Base-by-base conservation (phyloP, 1,139 yeast genomes). In the Magnusiomyces clavatus region DNA sequence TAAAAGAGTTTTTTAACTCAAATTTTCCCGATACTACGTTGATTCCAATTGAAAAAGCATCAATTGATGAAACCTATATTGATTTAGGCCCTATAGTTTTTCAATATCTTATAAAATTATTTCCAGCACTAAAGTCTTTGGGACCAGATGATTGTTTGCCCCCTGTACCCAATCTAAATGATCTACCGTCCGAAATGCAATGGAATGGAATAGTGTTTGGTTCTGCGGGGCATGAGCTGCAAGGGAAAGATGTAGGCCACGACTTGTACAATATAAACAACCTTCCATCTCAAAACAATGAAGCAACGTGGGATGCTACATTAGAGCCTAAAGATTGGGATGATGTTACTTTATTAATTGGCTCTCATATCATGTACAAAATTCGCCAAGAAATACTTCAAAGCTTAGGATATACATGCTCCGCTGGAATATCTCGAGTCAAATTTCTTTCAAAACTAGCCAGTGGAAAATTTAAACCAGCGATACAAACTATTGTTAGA, bases 41-140 rank as follows among this genome's bases (percentile, higher is more conserved):
- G 31, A 8, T 24, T 24, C 35, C 39, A 4, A 87, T 89, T 1
- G 96, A 92, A 64, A 90, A 90, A 69, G 97, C 97, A 0, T 89
- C 97, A 68, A 94, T 90, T 14, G 98, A 92, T 68, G 98, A 92
- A 68, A 83, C 92, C 48, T 92, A 85, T 64, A 61, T 92, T 58
- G 97, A 92, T 67, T 67, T 92, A 43, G 96, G 97, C 0, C 67
- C 77, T 35, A 60, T 75, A 35, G 75, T 80, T 2, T 71, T 72
- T 53, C 58, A 63, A 14, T 63, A 60, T 42, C 62, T 77, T 13
- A 35, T 64, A 1, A 65, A 63, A 19, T 46, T 67, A 43, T 71
- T 67, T 52, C 80, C 79, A 2, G 62, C 64, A 29, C 56, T 73
- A 40, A 64, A 66, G 0, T 56, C 61, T 14, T 61, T 61, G 36